These are phyloP conservation scores for Colletotrichum lindemuthianum DNA, from an alignment of 2,329 filamentous ascomycete species.

Conservation along the genomic window DNA sequence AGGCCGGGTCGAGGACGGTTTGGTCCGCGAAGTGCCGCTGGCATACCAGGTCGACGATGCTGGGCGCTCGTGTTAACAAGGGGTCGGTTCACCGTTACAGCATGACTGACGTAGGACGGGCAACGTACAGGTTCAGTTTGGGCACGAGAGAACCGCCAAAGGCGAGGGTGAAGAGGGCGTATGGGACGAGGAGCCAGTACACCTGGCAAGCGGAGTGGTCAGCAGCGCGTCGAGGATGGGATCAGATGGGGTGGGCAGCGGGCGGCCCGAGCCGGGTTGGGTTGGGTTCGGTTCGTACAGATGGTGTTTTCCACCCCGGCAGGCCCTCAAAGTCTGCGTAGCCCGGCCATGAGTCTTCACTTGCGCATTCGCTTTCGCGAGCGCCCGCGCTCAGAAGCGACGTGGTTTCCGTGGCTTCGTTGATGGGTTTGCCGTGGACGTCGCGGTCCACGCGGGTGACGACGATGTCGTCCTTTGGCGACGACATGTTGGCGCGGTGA, in stretches of 20 bases:
- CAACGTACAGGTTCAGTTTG: slow-evolving; percentile 78
- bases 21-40: slow-evolving; percentile 81
- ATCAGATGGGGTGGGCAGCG: slow-evolving; percentile 39
- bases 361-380: slow-evolving; percentile 31
- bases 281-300: slow-evolving; percentile 56
- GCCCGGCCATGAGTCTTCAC: slow-evolving; percentile 56
- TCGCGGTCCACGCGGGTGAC: slow-evolving; percentile 31
- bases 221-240: not conserved
- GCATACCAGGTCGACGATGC: slow-evolving; percentile 84
- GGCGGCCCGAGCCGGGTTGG: slow-evolving; percentile 4
- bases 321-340: slow-evolving; percentile 67
- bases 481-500: slow-evolving; percentile 21
- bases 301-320: slow-evolving; percentile 72
- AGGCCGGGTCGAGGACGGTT: slow-evolving; percentile 65
- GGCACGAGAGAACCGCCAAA: slow-evolving; percentile 89
- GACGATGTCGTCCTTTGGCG: slow-evolving; percentile 30
- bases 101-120: not conserved
- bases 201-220: slow-evolving; percentile 59
- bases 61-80: slow-evolving; percentile 39
- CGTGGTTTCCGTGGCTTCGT: slow-evolving; percentile 47
- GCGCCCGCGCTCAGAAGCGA: slow-evolving; percentile 49
- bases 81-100: slow-evolving; percentile 21
- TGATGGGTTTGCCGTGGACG: slow-evolving; percentile 16
- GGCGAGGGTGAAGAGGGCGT: slow-evolving; percentile 83
- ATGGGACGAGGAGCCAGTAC: slow-evolving; percentile 84